phyloP scores from a whole-genome alignment of 768 basidiomycete species.

The Aureoboletus auriporus region DNA sequence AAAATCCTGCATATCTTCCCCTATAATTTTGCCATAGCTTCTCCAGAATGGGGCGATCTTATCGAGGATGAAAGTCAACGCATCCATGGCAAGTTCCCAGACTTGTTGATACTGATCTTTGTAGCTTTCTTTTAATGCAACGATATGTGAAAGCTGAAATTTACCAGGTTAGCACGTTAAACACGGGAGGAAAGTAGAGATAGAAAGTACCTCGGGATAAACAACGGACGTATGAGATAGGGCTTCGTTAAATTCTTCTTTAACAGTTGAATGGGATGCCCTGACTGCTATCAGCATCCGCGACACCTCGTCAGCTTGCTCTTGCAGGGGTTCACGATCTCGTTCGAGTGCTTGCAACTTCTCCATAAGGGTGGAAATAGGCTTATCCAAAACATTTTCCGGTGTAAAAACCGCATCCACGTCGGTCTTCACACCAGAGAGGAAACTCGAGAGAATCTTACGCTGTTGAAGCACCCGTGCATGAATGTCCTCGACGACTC shows the following conservation, averaged over 20 bases:
- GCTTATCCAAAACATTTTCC: slow-evolving; percentile 49
- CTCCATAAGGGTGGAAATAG: slow-evolving; percentile 47
- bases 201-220: slow-evolving; percentile 76
- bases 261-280: slow-evolving; percentile 49
- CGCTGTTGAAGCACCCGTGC: slow-evolving; percentile 59
- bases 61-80: slow-evolving; percentile 69
- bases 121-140: slow-evolving; percentile 74
- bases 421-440: slow-evolving; percentile 23
- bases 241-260: slow-evolving; percentile 61
- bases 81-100: slow-evolving; percentile 80
- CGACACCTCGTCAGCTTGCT: slow-evolving; percentile 47
- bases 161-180: slow-evolving; percentile 2
- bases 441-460: slow-evolving; percentile 46
- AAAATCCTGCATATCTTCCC: slow-evolving; percentile 75
- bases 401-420: slow-evolving; percentile 7
- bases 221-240: slow-evolving; percentile 66
- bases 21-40: slow-evolving; percentile 77
- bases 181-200: background rate
- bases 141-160: slow-evolving; percentile 60
- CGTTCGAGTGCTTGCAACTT: slow-evolving; percentile 48
- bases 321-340: slow-evolving; percentile 41
- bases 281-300: slow-evolving; percentile 51
- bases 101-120: slow-evolving; percentile 76
- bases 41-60: slow-evolving; percentile 79
- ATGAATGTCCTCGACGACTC: slow-evolving; percentile 74